Base-by-base conservation (phyloP, 2,329 filamentous ascomycete species). In the Pyricularia pennisetigena region DNA sequence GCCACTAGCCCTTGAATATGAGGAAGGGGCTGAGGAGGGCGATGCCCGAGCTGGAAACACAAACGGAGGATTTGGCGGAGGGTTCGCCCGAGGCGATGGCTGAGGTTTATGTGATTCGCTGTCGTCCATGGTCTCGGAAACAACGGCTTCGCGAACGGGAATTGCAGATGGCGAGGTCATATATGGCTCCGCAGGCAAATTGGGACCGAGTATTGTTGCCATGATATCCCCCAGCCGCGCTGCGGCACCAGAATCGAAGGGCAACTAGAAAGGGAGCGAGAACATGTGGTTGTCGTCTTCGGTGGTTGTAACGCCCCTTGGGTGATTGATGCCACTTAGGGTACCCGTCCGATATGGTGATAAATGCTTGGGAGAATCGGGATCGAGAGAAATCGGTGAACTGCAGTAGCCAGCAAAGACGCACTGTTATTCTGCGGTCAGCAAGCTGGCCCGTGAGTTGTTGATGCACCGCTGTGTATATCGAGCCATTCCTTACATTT, bases 51-150 rank as follows among this genome's bases (percentile, higher is more conserved):
- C 77, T 1, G 88, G 89, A 72, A 90, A 90, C 69, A 87, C 82
- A 73, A 90, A 90, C 6, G 83, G 83, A 32, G 88, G 88, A 67
- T 90, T 90, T 64, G 87, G 87, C 67, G 85, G 83, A 29, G 78
- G 72, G 28, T 76, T 75, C 61, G 75, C 74, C 67, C 75, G 75
- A 67, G 78, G 77, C 1, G 70, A 69, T 64, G 79, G 79, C 20
- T 73, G 69, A 66, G 35, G 7, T 4, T 23, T 16, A 4, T 66
- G 16, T 20, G 20, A n/a, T 20, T 29, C 16, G 12, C 24, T 23
- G 6, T 28, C 26, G 29, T 66, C 24, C 12, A 49, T 29, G 41
- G 20, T 54, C 5, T 14, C 24, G 14, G 28, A 14, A 24, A 49
- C 30, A 23, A 59, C 29, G 2, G 30, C 28, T 23, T 57, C 54